phyloP scores from a whole-genome alignment of 2,329 filamentous ascomycete species.

The Ascochyta rabiei region DNA sequence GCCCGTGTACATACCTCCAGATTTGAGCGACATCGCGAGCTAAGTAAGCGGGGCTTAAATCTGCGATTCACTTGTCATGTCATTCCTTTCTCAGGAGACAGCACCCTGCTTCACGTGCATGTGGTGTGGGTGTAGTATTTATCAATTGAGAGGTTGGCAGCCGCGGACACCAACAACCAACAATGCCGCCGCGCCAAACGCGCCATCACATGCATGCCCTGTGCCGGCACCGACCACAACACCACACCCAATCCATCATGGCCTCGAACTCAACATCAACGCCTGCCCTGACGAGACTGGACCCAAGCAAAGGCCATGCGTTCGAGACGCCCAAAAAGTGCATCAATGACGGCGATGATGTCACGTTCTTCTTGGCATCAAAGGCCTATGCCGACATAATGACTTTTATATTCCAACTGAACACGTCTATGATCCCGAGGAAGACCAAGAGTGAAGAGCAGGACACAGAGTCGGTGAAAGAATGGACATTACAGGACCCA shows the following conservation, averaged over 20 bases:
- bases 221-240: conserved; percentile 4
- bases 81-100: neutral
- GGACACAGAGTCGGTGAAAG: conserved; percentile 52
- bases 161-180: neutral
- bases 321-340: conserved; percentile 76
- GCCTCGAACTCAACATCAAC: conserved; percentile 21
- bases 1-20: neutral
- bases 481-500: conserved; percentile 57
- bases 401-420: conserved; percentile 87
- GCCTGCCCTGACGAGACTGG: conserved; percentile 32
- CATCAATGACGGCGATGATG: conserved; percentile 85
- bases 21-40: neutral
- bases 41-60: neutral
- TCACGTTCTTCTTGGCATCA: conserved; percentile 78
- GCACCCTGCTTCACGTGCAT: neutral
- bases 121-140: conserved; percentile 12
- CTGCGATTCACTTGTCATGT: neutral
- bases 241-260: conserved; percentile 26
- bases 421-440: conserved; percentile 80
- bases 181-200: conserved; percentile 14
- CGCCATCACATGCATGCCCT: conserved; percentile 33
- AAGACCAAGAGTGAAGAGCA: conserved; percentile 51
- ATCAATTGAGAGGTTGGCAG: neutral
- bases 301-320: conserved; percentile 24
- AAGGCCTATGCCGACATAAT: conserved; percentile 87